These are phyloP conservation scores for Tuber aestivum DNA, from an alignment of 495 filamentous ascomycete genomes.

Conservation along the genomic window DNA sequence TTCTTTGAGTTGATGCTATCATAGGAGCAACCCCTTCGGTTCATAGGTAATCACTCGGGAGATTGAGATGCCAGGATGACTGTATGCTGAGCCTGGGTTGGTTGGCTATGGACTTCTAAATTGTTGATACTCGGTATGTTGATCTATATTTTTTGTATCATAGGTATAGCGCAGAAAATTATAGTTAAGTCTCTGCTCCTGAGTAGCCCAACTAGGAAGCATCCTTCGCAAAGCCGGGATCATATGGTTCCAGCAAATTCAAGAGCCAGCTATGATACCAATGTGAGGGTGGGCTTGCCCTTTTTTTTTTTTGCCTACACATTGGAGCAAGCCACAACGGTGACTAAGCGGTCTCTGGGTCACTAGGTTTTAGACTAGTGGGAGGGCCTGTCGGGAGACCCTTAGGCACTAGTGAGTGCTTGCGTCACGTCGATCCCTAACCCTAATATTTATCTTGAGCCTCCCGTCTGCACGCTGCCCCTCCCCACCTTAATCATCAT, in stretches of 20 bases:
- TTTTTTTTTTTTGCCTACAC: background rate
- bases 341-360: background rate
- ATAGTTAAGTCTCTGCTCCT: background rate
- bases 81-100: background rate
- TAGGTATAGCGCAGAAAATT: background rate
- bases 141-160: background rate
- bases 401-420: background rate
- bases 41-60: background rate
- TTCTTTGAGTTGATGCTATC: background rate
- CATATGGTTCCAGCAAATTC: background rate
- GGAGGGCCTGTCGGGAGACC: background rate
- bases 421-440: background rate
- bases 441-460: background rate
- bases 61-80: background rate
- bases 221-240: background rate
- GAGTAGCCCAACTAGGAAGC: background rate
- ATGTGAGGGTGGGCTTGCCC: background rate
- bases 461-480: background rate
- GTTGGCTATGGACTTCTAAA: background rate
- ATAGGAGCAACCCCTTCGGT: background rate
- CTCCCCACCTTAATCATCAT: background rate
- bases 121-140: background rate
- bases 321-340: background rate
- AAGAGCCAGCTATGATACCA: background rate
- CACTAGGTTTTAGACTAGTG: background rate